phyloP scores from a whole-genome alignment of 768 basidiomycete genomes.

The Suillus sp. region DNA sequence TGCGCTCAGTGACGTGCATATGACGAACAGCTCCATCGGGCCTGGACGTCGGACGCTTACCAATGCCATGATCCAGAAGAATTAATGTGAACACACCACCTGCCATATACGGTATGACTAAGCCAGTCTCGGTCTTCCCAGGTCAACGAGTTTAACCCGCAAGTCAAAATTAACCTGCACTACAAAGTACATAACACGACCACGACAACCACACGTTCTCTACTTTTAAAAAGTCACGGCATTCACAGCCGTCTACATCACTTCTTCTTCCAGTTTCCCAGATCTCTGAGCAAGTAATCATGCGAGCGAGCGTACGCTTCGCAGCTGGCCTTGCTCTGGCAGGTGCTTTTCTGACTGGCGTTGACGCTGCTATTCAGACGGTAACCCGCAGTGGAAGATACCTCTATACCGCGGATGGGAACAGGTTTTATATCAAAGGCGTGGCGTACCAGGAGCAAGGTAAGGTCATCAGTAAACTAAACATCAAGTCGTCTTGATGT shows the following conservation, averaged over 20 bases:
- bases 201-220: slow-evolving; percentile 8
- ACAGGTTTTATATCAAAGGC: slow-evolving; percentile 86
- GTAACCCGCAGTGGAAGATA: slow-evolving; percentile 77
- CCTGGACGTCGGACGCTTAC: too few species aligned
- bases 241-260: neutral
- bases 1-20: too few species aligned
- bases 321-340: slow-evolving; percentile 37
- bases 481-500: slow-evolving; percentile 4
- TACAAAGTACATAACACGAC: neutral
- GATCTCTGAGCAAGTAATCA: slow-evolving; percentile 18
- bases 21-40: too few species aligned
- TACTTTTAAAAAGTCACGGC: slow-evolving; percentile 8
- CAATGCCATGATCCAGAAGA: too few species aligned
- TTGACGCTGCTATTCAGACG: slow-evolving; percentile 72
- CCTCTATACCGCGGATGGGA: slow-evolving; percentile 75
- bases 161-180: neutral
- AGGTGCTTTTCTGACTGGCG: slow-evolving; percentile 46
- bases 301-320: slow-evolving; percentile 29
- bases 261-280: slow-evolving; percentile 3
- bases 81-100: neutral
- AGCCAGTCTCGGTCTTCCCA: neutral
- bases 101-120: neutral
- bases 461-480: slow-evolving; percentile 32
- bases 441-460: slow-evolving; percentile 86
- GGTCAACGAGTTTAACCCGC: neutral